Conservation (phyloP, 129 eudicot genomes). For the Calendula officinalis region DNA sequence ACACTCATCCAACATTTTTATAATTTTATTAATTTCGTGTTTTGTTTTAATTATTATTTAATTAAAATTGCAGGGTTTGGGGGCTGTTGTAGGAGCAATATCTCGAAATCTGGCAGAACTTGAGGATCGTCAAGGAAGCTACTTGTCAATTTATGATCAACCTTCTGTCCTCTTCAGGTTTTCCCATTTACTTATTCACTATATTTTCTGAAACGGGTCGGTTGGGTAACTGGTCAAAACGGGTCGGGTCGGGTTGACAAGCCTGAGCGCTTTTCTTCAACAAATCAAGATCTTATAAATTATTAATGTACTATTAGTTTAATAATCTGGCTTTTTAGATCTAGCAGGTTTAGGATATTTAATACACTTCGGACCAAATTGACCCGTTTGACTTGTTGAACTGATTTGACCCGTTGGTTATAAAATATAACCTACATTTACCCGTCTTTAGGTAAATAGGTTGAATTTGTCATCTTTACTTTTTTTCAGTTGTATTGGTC, state of each 20-base stretch:
- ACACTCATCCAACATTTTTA: not conserved
- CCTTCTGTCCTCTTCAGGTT: conserved; percentile 96
- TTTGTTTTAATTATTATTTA: conserved; percentile 3
- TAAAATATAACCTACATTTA: not conserved
- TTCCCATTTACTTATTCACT: conserved; percentile 4
- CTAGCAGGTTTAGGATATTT: not conserved
- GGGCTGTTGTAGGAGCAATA: conserved; percentile 94
- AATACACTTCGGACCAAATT: not conserved
- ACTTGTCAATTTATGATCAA: conserved; percentile 89
- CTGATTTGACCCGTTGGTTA: conserved; percentile 1
- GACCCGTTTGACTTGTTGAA: not conserved
- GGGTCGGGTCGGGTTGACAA: not conserved
- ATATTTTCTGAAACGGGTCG: not conserved
- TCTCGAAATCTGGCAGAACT: conserved; percentile 92
- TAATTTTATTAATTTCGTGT: not conserved
- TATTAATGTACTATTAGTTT: not conserved
- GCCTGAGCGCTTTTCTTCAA: not conserved
- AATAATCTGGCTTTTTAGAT: not conserved
- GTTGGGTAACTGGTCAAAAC: not conserved
- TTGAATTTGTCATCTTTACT: not conserved
- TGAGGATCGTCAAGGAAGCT: conserved; percentile 94
- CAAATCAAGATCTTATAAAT: not conserved
- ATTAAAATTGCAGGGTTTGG: conserved; percentile 63
- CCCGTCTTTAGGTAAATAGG: not conserved
- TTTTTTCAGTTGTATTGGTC: too few relatives aligned